Percentiles rank a stretch among this genome's conserved stretches.
Evolutionary conservation across 2,329 filamentous ascomycete genomes (phyloP).

Genomic region (Phialocephala sp.): DNA sequence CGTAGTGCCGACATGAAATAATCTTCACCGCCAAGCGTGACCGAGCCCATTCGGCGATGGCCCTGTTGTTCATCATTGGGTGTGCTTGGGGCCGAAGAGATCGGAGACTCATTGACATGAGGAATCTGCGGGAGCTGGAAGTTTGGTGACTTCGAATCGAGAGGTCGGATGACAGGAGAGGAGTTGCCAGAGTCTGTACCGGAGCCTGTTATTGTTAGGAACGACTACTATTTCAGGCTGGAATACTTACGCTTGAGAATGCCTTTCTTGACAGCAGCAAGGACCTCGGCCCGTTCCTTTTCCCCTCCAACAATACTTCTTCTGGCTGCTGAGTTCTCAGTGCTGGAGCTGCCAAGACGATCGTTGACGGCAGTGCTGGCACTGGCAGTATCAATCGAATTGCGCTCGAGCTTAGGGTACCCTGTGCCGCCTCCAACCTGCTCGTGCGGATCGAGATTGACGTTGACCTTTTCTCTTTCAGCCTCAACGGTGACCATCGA

Average conservation of each 20-base stretch:
- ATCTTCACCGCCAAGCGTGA: constrained; percentile 77
- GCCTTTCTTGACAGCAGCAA: constrained; percentile 91
- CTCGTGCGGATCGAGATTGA: constrained; percentile 71
- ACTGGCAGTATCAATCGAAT: constrained; percentile 73
- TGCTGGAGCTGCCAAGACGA: constrained; percentile 60
- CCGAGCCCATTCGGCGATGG: constrained; percentile 70
- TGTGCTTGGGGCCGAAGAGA: constrained; percentile 86
- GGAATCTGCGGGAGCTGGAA: constrained; percentile 67
- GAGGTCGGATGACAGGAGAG: constrained; percentile 69
- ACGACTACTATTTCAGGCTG: constrained; percentile 19
- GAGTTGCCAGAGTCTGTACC: constrained; percentile 64
- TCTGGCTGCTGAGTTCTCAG: constrained; percentile 67
- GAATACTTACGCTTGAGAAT: constrained; percentile 82
- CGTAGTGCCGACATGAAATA: constrained; percentile 85
- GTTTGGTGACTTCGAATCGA: constrained; percentile 58
- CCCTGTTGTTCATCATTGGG: constrained; percentile 77
- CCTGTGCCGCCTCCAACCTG: constrained; percentile 75
- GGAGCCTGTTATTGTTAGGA: constrained; percentile 44
- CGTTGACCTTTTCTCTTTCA: constrained; percentile 80
- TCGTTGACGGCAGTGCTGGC: constrained; percentile 52
- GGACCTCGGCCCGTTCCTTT: constrained; percentile 85
- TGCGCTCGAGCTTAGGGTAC: constrained; percentile 83
- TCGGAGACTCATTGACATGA: constrained; percentile 75
- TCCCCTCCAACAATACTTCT: constrained; percentile 94
- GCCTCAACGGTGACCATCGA: constrained; percentile 97